A percentile compares a stretch with the other conserved stretches of the same genome.
Evolutionary conservation across 331 rosid species (phyloP).

Genomic region (Acacia pycnantha): DNA sequence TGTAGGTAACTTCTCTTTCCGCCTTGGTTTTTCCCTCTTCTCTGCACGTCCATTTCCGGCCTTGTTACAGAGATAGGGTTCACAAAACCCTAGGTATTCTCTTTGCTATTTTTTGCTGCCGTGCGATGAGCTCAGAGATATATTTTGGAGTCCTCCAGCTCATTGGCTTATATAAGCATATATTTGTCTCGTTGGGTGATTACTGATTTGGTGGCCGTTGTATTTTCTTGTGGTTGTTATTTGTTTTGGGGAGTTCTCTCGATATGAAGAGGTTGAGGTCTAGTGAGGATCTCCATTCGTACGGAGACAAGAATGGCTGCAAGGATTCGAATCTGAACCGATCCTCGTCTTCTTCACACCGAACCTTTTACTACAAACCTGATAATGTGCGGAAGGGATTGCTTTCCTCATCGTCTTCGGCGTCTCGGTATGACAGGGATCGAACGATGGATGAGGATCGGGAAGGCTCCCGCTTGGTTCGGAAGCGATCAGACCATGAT

Average conservation of each 20-base stretch:
- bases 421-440: conserved; percentile 67
- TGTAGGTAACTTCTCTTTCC: not conserved
- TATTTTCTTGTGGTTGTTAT: not conserved
- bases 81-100: conserved; percentile 28
- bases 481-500: conserved; percentile 83
- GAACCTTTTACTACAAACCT: conserved; percentile 61
- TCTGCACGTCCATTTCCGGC: not conserved
- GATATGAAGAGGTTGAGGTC: conserved; percentile 90
- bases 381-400: conserved; percentile 65
- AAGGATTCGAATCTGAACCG: conserved; percentile 62
- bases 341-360: conserved; percentile 67
- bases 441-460: conserved; percentile 70
- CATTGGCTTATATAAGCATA: conserved; percentile 2
- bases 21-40: no score
- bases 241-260: not conserved
- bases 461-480: conserved; percentile 53
- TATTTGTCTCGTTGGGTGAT: conserved; percentile 18
- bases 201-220: conserved; percentile 23
- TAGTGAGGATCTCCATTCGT: conserved; percentile 82
- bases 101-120: not conserved
- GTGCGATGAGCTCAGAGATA: conserved; percentile 17
- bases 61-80: conserved; percentile 27
- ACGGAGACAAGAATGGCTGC: conserved; percentile 45
- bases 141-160: conserved; percentile 15
- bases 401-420: conserved; percentile 46